phyloP scores from a whole-genome alignment of 352 stramenopile species.

The Pythium aristosporum region DNA sequence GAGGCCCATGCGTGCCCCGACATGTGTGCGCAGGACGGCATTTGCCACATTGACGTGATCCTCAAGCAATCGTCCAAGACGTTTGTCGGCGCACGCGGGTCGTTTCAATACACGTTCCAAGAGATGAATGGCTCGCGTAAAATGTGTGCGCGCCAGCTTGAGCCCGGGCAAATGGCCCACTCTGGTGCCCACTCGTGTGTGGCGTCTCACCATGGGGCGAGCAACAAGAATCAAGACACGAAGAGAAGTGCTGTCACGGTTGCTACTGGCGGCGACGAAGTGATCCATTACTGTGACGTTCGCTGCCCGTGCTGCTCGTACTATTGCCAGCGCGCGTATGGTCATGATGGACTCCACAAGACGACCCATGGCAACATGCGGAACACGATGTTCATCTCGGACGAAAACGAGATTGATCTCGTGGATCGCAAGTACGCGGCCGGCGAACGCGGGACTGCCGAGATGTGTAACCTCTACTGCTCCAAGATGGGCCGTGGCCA shows the following conservation, averaged over 20 bases:
- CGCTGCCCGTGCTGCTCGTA: slow-evolving; percentile 77
- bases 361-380: slow-evolving; percentile 83
- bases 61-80: slow-evolving; percentile 68
- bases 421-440: slow-evolving; percentile 69
- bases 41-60: slow-evolving; percentile 71
- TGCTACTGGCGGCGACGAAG: slow-evolving; percentile 11
- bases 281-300: slow-evolving; percentile 67
- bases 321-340: slow-evolving; percentile 64
- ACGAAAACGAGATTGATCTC: slow-evolving; percentile 60
- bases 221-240: slow-evolving; percentile 11
- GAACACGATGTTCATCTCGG: slow-evolving; percentile 69
- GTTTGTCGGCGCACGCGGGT: slow-evolving; percentile 53
- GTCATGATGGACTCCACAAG: slow-evolving; percentile 50
- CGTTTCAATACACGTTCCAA: slow-evolving; percentile 72
- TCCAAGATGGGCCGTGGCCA: slow-evolving; percentile 77
- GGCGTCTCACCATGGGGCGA: not conserved
- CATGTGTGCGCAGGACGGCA: slow-evolving; percentile 53
- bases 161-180: slow-evolving; percentile 46
- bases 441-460: slow-evolving; percentile 60
- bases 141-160: slow-evolving; percentile 48
- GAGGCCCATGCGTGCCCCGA: slow-evolving; percentile 53
- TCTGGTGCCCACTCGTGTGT: slow-evolving; percentile 44
- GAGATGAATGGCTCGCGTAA: slow-evolving; percentile 81
- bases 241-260: not conserved
- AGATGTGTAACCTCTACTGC: slow-evolving; percentile 85